phyloP scores from a whole-genome alignment of 2,329 filamentous ascomycete genomes.

The Seiridium cupressi region DNA sequence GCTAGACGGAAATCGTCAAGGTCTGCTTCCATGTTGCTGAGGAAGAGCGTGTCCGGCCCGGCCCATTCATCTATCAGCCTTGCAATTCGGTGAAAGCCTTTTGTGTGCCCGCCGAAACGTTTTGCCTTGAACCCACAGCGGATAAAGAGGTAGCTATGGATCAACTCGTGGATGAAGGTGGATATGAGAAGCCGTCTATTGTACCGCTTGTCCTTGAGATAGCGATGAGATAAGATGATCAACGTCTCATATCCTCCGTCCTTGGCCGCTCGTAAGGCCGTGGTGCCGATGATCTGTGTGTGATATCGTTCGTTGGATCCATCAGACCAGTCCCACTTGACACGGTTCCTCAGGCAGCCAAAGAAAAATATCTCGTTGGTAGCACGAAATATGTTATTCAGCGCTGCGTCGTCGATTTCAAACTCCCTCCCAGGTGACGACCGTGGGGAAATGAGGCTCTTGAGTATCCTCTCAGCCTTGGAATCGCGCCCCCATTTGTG shows the following conservation, averaged over 20 bases:
- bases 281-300: slow-evolving; percentile 60
- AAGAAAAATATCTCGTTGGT: slow-evolving; percentile 64
- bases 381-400: slow-evolving; percentile 57
- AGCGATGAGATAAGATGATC: slow-evolving; percentile 59
- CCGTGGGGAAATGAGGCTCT: slow-evolving; percentile 54
- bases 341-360: slow-evolving; percentile 53
- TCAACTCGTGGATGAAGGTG: slow-evolving; percentile 65
- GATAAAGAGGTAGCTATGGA: slow-evolving; percentile 66
- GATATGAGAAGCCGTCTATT: slow-evolving; percentile 61
- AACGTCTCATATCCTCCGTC: slow-evolving; percentile 59
- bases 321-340: slow-evolving; percentile 62
- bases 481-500: slow-evolving; percentile 46
- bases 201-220: slow-evolving; percentile 54
- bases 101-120: slow-evolving; percentile 57
- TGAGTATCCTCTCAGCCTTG: slow-evolving; percentile 56
- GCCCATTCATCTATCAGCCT: slow-evolving; percentile 61
- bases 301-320: slow-evolving; percentile 47
- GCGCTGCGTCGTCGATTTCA: slow-evolving; percentile 54
- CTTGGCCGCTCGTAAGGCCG: slow-evolving; percentile 50
- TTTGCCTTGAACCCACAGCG: slow-evolving; percentile 57
- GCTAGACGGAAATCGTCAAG: slow-evolving; percentile 46
- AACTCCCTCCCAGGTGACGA: slow-evolving; percentile 41
- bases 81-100: slow-evolving; percentile 58
- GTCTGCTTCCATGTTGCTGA: slow-evolving; percentile 62
- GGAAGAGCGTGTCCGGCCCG: slow-evolving; percentile 50